Evolutionary conservation across 2,329 filamentous ascomycete genomes (phyloP).

Genomic region (Macroventuria anomochaeta): DNA sequence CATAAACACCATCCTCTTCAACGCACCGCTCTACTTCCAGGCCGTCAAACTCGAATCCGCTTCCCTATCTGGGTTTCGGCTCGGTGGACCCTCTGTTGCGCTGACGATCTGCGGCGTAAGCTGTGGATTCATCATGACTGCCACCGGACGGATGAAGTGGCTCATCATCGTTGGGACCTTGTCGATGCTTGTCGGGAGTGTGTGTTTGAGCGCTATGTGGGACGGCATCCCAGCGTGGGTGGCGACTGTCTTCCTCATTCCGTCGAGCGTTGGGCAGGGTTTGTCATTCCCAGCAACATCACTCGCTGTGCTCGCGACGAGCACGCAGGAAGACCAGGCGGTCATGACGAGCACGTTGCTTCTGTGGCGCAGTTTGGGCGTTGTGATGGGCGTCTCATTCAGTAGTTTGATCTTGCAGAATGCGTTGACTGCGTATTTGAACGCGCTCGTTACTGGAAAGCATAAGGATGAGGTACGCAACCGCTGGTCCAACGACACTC

Average conservation of each 20-base stretch:
- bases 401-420: constrained; percentile 79
- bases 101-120: constrained; percentile 51
- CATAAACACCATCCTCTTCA: constrained; percentile 68
- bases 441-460: constrained; percentile 63
- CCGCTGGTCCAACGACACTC: neutral
- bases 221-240: constrained; percentile 50
- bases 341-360: constrained; percentile 70
- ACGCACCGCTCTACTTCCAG: constrained; percentile 72
- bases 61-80: constrained; percentile 73
- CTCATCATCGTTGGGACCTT: constrained; percentile 50
- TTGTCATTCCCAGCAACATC: constrained; percentile 52
- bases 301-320: constrained; percentile 52
- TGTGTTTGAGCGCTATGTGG: constrained; percentile 47
- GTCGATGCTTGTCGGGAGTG: constrained; percentile 46
- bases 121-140: constrained; percentile 53
- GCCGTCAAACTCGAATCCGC: constrained; percentile 62
- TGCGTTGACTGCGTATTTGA: constrained; percentile 66
- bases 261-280: constrained; percentile 51
- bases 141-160: constrained; percentile 52
- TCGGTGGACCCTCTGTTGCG: constrained; percentile 67
- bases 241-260: constrained; percentile 51
- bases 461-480: constrained; percentile 59
- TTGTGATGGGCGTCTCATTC: constrained; percentile 74
- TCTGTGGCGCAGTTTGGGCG: constrained; percentile 74
- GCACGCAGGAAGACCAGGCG: constrained; percentile 53